Evolutionary conservation across 495 filamentous ascomycete species (phyloP), one percentile per base, ranked within the genome.

Genomic region (Cryomyces antarcticus): DNA sequence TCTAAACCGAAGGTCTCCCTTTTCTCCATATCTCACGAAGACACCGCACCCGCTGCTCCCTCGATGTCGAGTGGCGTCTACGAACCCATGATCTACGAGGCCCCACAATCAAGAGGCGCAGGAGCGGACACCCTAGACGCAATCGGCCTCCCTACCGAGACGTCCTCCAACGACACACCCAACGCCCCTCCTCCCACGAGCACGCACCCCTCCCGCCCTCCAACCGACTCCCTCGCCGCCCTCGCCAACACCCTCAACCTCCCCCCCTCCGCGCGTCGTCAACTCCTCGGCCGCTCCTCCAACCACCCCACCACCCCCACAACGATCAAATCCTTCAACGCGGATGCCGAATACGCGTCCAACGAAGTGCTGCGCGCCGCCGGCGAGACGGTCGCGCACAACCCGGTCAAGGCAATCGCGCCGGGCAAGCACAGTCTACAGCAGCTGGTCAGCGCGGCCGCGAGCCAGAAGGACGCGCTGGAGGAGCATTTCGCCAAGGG

Each of bases 401-500:
- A 87, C 47, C 81, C 85, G 3, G 78, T 95, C 24, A 74, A 81
- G 45, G 63, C 80, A 5, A 82, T 95, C 54, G 76, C 78, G n/a
- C 75, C 83, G 1, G 86, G 83, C 39, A 93, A 93, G 61, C 83
- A 92, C 57, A 83, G 72, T 39, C 65, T 95, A 55, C 76, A 80
- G 52, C 84, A 93, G 62, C 64, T 95, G 57, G 80, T 95, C 50
- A 83, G 72, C 61, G 78, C 75, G 45, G 86, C 77, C 12, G 75
- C 70, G 50, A 77, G 60, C 42, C 83, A 95, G 63, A 75, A 75
- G 57, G 79, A 82, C 5, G 82, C 82, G 5, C 61, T 95, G 54
- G 84, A 93, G 57, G 86, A 95, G 57, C 80, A 76, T 54, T 95
- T 92, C 64, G 82, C 82, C 4, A 60, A 69, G 46, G 82, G 82